A percentile compares a stretch with the other conserved stretches of the same genome.
These are phyloP conservation scores for Phycomyces blakesleeanus DNA, from an alignment of 192 early-diverging fungal species.

Conservation along the genomic window DNA sequence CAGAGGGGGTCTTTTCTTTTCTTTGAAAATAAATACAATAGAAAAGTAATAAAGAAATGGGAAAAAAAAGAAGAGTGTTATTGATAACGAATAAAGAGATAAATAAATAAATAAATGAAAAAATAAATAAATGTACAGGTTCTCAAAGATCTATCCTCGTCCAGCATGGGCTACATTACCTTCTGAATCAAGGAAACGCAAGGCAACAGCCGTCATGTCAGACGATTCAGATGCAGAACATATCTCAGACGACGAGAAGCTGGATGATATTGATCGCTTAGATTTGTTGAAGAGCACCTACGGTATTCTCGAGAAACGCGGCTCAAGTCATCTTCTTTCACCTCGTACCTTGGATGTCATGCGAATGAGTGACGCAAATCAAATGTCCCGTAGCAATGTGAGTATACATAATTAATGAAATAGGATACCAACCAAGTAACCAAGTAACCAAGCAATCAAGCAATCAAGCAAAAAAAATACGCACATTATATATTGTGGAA, in stretches of 20 bases:
- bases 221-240: constrained; percentile 43
- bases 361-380: constrained; percentile 76
- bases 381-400: constrained; percentile 60
- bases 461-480: neutral
- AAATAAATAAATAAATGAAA: neutral
- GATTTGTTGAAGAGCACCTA: constrained; percentile 41
- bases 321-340: constrained; percentile 32
- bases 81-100: no score
- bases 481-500: no score
- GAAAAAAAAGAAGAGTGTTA: no score
- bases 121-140: constrained; percentile 41
- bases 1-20: no score
- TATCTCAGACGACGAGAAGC: constrained; percentile 41
- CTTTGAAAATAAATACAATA: no score
- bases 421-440: no score
- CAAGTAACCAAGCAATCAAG: no score
- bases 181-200: constrained; percentile 36
- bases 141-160: constrained; percentile 77
- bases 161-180: constrained; percentile 83
- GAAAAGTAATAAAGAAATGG: no score
- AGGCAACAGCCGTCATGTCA: constrained; percentile 19
- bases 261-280: constrained; percentile 40
- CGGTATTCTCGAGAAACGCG: constrained; percentile 41
- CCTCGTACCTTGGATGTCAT: constrained; percentile 58
- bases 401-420: neutral